Base-by-base conservation (phyloP, 805 yeast species). In the Yarrowia sp. region DNA sequence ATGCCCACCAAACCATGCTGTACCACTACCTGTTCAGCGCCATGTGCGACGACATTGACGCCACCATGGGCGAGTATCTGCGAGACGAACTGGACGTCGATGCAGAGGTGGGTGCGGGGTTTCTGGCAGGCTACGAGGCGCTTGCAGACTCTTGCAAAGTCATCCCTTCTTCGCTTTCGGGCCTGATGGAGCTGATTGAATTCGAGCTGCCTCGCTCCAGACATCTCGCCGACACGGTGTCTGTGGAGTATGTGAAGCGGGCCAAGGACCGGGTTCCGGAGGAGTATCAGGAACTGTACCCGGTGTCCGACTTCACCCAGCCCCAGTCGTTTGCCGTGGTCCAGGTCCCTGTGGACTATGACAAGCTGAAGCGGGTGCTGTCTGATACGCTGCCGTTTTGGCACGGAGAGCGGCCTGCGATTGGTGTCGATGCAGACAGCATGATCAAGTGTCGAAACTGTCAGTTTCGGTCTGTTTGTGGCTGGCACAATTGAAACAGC, bases 201-300 rank as follows among this genome's bases (percentile, higher is more conserved):
- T 46, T 19, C n/a, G 46, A 9, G 19, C 10, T 61, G 36, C 66
- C 66, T 8, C 19, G 46, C 12, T n/a, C 55, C 8, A n/a, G 38
- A 12, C 9, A 1, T 24, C 55, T 61, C 8, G 53, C 66, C 0
- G 38, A 46, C 5, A 61, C 43, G 3, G 66, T 61, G 3, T 61
- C 53, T 4, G 66, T 61, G 24, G 66, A 61, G 55, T 61, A 61
- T 24, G 66, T 61, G 40, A 61, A 61, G 38, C 42, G 66, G 14
- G 24, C 56, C 2, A 17, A 30, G 7, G 55, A 61, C 36, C 36
- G 44, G 20, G 38, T 42, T 9, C 43, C 36, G 7, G 39, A 38
- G 34, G 66, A 46, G 46, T 61, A 46, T 46, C 55, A 61, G 36
- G 40, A 40, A 4, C 50, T 42, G 12, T 58, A 58, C 33, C 64